phyloP scores from a whole-genome alignment of 148 eudicot genomes.

The Rheum nobile region DNA sequence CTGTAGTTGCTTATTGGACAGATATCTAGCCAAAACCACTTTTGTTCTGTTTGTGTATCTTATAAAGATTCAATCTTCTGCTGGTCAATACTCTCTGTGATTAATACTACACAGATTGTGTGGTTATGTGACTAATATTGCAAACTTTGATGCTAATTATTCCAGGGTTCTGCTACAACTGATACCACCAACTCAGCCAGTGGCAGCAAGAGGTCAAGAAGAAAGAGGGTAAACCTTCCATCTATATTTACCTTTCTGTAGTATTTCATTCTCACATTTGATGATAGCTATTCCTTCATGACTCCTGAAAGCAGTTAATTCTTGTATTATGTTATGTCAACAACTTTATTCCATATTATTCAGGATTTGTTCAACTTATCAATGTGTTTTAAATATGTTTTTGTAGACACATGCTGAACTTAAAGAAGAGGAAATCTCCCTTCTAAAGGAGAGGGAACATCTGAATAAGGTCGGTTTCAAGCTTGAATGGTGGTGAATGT shows the following conservation, averaged over 20 bases:
- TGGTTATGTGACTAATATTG: neutral
- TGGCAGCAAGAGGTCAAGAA: constrained; percentile 8
- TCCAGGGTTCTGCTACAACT: constrained; percentile 2
- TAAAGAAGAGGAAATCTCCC: constrained; percentile 41
- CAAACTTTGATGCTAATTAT: neutral
- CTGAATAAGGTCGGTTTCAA: constrained; percentile 31
- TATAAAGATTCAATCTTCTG: neutral
- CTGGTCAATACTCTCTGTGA: neutral
- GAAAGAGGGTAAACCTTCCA: neutral
- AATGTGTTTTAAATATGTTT: neutral
- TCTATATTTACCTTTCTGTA: neutral
- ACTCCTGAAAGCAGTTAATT: neutral
- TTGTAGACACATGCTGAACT: constrained; percentile 50
- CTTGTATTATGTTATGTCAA: neutral
- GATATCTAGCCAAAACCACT: neutral
- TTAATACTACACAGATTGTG: neutral
- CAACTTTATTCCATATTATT: neutral
- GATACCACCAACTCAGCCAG: neutral
- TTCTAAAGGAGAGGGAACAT: constrained; percentile 36
- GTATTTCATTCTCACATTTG: neutral
- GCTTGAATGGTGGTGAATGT: neutral
- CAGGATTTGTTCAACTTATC: neutral
- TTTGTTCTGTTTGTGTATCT: neutral
- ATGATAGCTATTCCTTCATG: neutral
- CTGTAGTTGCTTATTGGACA: neutral